A percentile compares a stretch with the other conserved stretches of the same genome.
Evolutionary conservation across 345 rosid genomes (phyloP).

Genomic region (Pistacia atlantica): DNA sequence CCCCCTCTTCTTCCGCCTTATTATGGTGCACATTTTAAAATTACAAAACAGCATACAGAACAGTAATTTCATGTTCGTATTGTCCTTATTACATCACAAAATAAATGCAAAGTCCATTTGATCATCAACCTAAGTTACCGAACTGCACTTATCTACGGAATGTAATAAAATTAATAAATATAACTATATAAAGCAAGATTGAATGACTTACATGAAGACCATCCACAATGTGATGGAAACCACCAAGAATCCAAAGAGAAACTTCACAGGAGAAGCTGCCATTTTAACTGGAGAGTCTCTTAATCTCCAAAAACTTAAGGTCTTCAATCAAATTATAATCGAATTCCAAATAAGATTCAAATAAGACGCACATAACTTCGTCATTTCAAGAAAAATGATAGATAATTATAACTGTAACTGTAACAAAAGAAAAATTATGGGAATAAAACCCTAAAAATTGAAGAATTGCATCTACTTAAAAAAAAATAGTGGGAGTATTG

Average conservation of each 20-base stretch:
- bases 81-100: not conserved
- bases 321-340: constrained; percentile 23
- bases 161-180: not conserved
- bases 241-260: constrained; percentile 82
- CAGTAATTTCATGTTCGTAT: not conserved
- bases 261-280: constrained; percentile 93
- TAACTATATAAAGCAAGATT: not conserved
- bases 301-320: constrained; percentile 18
- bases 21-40: not conserved
- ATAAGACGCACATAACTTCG: constrained; percentile 32
- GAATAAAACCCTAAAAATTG: constrained; percentile 23
- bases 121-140: not conserved
- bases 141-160: not conserved
- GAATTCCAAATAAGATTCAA: constrained; percentile 22
- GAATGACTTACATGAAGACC: constrained; percentile 75
- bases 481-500: constrained; percentile 20
- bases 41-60: not conserved
- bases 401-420: not conserved
- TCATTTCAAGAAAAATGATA: constrained; percentile 25
- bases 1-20: not conserved
- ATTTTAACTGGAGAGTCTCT: constrained; percentile 34
- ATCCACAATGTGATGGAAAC: constrained; percentile 79
- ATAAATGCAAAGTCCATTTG: constrained; percentile 6
- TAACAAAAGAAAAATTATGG: not conserved
- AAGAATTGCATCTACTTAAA: constrained; percentile 15